These are phyloP conservation scores for Aureobasidium mangrovei DNA, from an alignment of 2,329 filamentous ascomycete species.

Conservation along the genomic window DNA sequence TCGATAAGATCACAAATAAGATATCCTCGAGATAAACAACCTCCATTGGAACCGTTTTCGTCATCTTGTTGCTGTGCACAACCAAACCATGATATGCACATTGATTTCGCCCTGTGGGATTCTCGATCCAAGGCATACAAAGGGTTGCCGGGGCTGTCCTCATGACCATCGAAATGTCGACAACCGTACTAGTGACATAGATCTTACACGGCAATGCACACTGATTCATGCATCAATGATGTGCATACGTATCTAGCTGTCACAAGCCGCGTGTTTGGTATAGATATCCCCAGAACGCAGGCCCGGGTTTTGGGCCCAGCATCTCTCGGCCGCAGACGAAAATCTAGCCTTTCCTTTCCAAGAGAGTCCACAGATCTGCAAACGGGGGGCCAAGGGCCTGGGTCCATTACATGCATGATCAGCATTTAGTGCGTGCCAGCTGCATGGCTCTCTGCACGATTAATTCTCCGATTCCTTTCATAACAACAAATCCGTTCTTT, in stretches of 20 bases:
- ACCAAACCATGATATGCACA: neutral
- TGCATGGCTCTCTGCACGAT: conserved; percentile 2
- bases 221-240: neutral
- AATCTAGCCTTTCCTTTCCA: neutral
- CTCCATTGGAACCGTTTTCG: conserved; percentile 11
- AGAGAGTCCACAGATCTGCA: neutral
- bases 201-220: neutral
- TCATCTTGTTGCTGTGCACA: conserved; percentile 14
- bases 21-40: neutral
- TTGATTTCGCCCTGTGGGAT: neutral
- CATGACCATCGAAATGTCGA: neutral
- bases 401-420: neutral
- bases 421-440: neutral
- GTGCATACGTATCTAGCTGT: neutral
- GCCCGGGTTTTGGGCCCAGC: no score
- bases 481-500: neutral
- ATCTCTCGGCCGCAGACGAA: neutral
- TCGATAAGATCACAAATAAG: conserved; percentile 13
- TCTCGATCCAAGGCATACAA: neutral
- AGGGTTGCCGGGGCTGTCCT: neutral
- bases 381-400: neutral
- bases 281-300: no score
- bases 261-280: neutral
- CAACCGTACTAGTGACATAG: conserved; percentile 8
- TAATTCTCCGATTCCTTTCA: conserved; percentile 11